Base-by-base conservation (phyloP, 768 basidiomycete genomes). In the Vishniacozyma victoriae region DNA sequence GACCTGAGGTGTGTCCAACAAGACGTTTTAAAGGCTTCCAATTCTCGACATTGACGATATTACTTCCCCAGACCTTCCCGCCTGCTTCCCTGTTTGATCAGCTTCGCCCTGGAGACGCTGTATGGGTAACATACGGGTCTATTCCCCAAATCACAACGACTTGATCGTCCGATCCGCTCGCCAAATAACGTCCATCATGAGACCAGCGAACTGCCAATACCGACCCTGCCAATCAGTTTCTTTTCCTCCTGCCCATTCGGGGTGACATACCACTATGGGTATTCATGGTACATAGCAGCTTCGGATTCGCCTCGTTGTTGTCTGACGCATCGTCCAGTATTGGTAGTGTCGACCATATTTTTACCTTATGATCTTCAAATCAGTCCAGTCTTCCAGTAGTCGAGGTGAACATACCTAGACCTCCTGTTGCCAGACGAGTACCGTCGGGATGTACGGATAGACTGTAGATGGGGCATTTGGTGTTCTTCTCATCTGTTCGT, bases 81-180 rank as follows among this genome's bases (percentile, higher is more conserved):
- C 81, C 81, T 18, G 86, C 85, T 46, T 78, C 78, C 20, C 87
- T 91, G 62, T 41, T 36, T 15, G 39, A 18, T 47, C 46, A 51
- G 46, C 41, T 40, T 19, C 23, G 23, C 15, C 24, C 29, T 35
- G 16, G 5, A 12, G 27, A 41, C 26, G 15, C 24, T 27, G 47
- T 20, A 4, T 14, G 33, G 13, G 2, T 39, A 16, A 49, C 90
- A 75, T 69, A 95, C 90, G 87, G 89, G 73, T 95, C 91, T 40
- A 90, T 79, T 66, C 91, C 89, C 95, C 92, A 99, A 27, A 97
- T 82, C 84, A 97, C 87, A 24, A 95, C 82, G 56, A 92, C 86
- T 67, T 84, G 82, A 67, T 97, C 95, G 71, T 99, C 95, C 55
- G 90, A 89, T 18, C 95, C 95, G 64, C 87, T 92, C 4, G 95